Conservation (phyloP, 768 basidiomycete genomes). For the Tylopilus rubrobrunneus region DNA sequence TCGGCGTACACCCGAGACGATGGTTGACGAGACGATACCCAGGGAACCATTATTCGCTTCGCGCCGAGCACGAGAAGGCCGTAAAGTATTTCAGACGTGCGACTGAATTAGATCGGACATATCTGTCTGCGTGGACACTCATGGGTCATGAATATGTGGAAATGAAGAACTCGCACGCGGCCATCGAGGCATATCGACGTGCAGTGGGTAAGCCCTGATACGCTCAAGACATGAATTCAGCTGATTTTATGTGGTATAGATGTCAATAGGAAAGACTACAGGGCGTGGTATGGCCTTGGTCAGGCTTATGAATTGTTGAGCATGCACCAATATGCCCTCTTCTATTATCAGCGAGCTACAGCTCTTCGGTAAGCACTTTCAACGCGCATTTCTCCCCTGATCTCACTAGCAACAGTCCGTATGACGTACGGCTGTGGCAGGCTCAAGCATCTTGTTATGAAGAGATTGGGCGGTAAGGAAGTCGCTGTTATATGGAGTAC, state of each 20-base stretch:
- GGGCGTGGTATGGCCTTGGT: slow-evolving; percentile 98
- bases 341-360: slow-evolving; percentile 96
- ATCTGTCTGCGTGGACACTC: slow-evolving; percentile 95
- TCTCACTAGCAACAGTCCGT: slow-evolving; percentile 55
- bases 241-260: slow-evolving; percentile 45
- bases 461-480: slow-evolving; percentile 73
- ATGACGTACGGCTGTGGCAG: slow-evolving; percentile 95
- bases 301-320: slow-evolving; percentile 96
- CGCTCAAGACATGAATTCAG: neutral
- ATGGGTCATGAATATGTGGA: slow-evolving; percentile 99
- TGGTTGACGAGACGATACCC: neutral
- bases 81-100: slow-evolving; percentile 93
- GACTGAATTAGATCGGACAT: slow-evolving; percentile 91
- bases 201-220: slow-evolving; percentile 73
- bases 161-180: slow-evolving; percentile 98
- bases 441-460: slow-evolving; percentile 93
- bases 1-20: neutral
- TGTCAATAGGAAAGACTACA: slow-evolving; percentile 93
- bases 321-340: slow-evolving; percentile 94
- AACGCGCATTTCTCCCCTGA: neutral
- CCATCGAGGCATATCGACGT: slow-evolving; percentile 94
- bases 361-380: slow-evolving; percentile 63
- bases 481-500: neutral
- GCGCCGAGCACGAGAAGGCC: slow-evolving; percentile 93
- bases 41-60: slow-evolving; percentile 98